These are phyloP conservation scores for Monosporozyma siamensis DNA, from an alignment of 805 yeast genomes.

Conservation along the genomic window DNA sequence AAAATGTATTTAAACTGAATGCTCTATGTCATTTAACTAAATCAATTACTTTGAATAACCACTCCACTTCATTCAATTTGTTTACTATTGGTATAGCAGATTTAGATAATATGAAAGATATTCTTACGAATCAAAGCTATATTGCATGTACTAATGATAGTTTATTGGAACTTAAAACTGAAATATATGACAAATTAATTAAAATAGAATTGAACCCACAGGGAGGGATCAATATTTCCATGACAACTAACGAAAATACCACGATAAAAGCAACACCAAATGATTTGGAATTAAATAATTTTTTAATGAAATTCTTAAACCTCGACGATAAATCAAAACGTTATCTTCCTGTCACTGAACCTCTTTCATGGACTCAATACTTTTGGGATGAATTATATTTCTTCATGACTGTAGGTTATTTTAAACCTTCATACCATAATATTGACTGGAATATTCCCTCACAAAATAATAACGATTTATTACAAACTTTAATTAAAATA, in stretches of 20 bases:
- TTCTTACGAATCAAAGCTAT: slow-evolving; percentile 4
- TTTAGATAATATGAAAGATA: slow-evolving; percentile 7
- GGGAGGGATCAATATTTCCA: background rate
- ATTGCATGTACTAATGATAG: slow-evolving; percentile 29
- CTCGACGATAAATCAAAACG: background rate
- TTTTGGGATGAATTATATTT: slow-evolving; percentile 25
- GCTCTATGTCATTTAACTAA: slow-evolving; percentile 13
- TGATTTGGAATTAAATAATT: slow-evolving; percentile 19
- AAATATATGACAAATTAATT: slow-evolving; percentile 20
- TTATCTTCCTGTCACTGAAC: slow-evolving; percentile 13
- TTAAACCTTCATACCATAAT: slow-evolving; percentile 21
- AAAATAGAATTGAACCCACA: background rate
- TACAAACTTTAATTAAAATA: slow-evolving; percentile 11
- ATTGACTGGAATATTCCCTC: background rate
- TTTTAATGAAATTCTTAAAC: slow-evolving; percentile 7
- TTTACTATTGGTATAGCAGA: slow-evolving; percentile 13
- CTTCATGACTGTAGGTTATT: slow-evolving; percentile 23
- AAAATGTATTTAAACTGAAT: slow-evolving; percentile 23
- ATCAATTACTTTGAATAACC: too few species aligned
- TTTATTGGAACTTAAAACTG: slow-evolving; percentile 17
- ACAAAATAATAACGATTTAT: slow-evolving; percentile 4
- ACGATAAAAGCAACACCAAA: slow-evolving; percentile 22
- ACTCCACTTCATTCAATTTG: background rate
- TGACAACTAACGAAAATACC: slow-evolving; percentile 11
- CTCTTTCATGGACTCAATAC: slow-evolving; percentile 26